phyloP scores from a whole-genome alignment of 2,329 filamentous ascomycete species.

The Saccharata proteae region DNA sequence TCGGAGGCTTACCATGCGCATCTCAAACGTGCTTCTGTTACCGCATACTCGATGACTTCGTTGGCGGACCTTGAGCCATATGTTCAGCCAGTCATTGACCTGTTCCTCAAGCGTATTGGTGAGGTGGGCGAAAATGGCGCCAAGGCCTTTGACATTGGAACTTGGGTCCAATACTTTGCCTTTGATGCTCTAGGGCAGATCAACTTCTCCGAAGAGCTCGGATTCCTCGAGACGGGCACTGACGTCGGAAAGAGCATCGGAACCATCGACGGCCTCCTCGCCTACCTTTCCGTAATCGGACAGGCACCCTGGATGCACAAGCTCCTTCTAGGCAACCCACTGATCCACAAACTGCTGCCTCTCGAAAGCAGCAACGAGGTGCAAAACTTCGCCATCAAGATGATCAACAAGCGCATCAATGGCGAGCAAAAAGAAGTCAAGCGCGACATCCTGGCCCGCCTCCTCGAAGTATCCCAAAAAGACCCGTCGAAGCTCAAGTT shows the following conservation, averaged over 20 bases:
- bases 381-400: not conserved
- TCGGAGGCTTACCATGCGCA: constrained; percentile 17
- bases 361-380: constrained; percentile 3
- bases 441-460: not conserved
- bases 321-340: constrained; percentile 1
- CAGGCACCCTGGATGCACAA: constrained; percentile 1
- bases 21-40: not conserved
- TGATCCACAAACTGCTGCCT: not conserved
- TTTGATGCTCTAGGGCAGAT: constrained; percentile 1
- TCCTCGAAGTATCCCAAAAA: not conserved
- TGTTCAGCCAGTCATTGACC: constrained; percentile 1
- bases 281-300: not conserved
- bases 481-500: not conserved
- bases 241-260: constrained; percentile 1
- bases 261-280: constrained; percentile 2
- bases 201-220: constrained; percentile 2
- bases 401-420: not conserved
- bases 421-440: not conserved
- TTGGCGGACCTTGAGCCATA: not conserved
- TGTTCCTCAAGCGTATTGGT: not conserved
- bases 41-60: not conserved
- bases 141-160: constrained; percentile 1
- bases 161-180: constrained; percentile 1
- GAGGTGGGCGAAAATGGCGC: not conserved
- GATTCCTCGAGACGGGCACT: constrained; percentile 1